phyloP scores from a whole-genome alignment of 257 asterid genomes.

The Linderniella brevidens region DNA sequence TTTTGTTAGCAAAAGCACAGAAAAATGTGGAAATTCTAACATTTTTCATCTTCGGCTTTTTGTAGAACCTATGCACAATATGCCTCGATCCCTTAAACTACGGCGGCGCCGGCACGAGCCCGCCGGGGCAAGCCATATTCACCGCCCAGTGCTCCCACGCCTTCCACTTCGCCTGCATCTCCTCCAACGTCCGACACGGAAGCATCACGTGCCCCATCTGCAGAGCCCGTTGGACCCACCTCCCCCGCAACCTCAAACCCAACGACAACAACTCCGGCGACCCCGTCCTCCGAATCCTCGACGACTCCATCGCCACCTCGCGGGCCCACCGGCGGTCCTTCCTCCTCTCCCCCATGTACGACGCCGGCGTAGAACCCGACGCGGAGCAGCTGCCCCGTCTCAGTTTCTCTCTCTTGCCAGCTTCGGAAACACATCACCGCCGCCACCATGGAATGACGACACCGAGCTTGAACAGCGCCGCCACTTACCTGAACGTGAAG shows the following conservation, averaged over 20 bases:
- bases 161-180: constrained; percentile 80
- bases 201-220: constrained; percentile 88
- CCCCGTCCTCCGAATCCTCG: constrained; percentile 81
- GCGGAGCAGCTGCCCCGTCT: constrained; percentile 29
- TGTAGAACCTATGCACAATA: constrained; percentile 64
- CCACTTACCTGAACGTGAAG: constrained; percentile 37
- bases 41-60: too few species aligned
- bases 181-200: constrained; percentile 87
- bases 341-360: constrained; percentile 64
- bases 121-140: constrained; percentile 76
- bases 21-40: too few species aligned
- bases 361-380: constrained; percentile 60
- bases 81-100: constrained; percentile 66
- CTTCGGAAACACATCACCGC: constrained; percentile 17
- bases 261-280: constrained; percentile 43
- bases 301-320: constrained; percentile 73
- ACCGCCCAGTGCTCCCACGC: constrained; percentile 91
- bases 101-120: constrained; percentile 49
- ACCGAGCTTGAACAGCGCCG: constrained; percentile 16
- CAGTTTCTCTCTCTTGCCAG: constrained; percentile 38
- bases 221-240: constrained; percentile 87
- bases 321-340: constrained; percentile 78
- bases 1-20: too few species aligned
- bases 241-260: constrained; percentile 52
- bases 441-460: constrained; percentile 10